These are phyloP conservation scores for Verticillium longisporum DNA, from an alignment of 2,329 filamentous ascomycete species.

Conservation along the genomic window DNA sequence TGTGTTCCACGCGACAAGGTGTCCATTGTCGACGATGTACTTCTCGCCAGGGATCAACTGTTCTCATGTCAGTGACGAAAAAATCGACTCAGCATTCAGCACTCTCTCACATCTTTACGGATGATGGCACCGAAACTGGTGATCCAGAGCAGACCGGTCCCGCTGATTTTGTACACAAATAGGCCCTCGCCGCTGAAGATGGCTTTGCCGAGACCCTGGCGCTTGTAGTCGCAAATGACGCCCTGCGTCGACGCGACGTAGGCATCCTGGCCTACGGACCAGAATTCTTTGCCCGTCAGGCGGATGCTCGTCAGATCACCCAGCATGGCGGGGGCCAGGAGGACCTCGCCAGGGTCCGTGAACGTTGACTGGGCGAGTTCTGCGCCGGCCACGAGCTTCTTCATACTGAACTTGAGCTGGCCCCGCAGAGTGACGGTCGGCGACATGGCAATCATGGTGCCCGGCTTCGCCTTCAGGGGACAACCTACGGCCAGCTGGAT, in stretches of 20 bases:
- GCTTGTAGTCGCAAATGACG: slow-evolving; percentile 81
- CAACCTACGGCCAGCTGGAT: slow-evolving; percentile 86
- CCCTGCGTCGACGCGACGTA: slow-evolving; percentile 83
- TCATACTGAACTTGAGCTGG: slow-evolving; percentile 75
- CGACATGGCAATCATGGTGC: slow-evolving; percentile 93
- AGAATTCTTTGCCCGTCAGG: slow-evolving; percentile 63
- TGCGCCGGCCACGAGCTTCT: slow-evolving; percentile 80
- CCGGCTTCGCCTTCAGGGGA: slow-evolving; percentile 73
- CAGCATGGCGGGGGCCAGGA: slow-evolving; percentile 72
- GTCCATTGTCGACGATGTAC: slow-evolving; percentile 89
- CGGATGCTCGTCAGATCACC: slow-evolving; percentile 82
- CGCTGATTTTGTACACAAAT: slow-evolving; percentile 82
- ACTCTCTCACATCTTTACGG: slow-evolving; percentile 67
- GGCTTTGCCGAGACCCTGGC: slow-evolving; percentile 78
- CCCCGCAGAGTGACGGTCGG: slow-evolving; percentile 80
- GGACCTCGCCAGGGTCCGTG: slow-evolving; percentile 83
- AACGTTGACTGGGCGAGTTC: slow-evolving; percentile 74
- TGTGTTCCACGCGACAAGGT: slow-evolving; percentile 94
- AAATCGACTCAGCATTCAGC: no score
- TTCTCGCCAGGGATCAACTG: slow-evolving; percentile 64
- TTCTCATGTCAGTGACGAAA: background rate
- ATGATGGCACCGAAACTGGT: slow-evolving; percentile 94
- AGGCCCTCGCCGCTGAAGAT: slow-evolving; percentile 92
- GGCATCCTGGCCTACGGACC: slow-evolving; percentile 81
- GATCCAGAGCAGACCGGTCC: slow-evolving; percentile 78